Conservation (phyloP, 352 stramenopile genomes). For the Phytophthora pseudosyringae region DNA sequence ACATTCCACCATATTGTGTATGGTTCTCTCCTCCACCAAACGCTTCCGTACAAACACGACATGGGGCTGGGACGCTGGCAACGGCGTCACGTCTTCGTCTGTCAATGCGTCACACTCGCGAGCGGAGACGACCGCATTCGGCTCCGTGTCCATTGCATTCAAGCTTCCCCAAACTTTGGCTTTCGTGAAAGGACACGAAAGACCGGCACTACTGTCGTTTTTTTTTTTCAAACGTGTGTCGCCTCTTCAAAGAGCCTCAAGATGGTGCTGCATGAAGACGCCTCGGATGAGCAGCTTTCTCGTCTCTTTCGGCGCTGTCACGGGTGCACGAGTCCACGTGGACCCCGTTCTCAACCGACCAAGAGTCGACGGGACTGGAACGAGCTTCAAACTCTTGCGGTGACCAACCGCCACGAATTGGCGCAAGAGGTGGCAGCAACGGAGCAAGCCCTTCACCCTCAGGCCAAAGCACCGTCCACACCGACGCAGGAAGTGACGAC, state of each 20-base stretch:
- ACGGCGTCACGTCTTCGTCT: constrained; percentile 41
- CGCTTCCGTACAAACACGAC: constrained; percentile 47
- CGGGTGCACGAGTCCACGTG: not conserved
- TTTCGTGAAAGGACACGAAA: not conserved
- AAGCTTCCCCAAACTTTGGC: not conserved
- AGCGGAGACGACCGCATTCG: constrained; percentile 13
- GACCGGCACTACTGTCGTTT: constrained; percentile 1
- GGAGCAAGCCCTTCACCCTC: constrained; percentile 26
- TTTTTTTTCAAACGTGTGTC: constrained; percentile 11
- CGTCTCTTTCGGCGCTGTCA: constrained; percentile 39
- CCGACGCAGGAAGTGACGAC: not conserved
- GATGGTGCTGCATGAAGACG: constrained; percentile 30
- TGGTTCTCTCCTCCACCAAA: too few relatives aligned
- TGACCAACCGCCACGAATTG: constrained; percentile 37
- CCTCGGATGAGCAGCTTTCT: constrained; percentile 33
- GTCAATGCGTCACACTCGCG: constrained; percentile 34
- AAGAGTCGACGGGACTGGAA: constrained; percentile 13
- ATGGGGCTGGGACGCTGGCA: constrained; percentile 39
- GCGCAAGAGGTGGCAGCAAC: constrained; percentile 30
- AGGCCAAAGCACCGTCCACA: not conserved
- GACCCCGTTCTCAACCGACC: not conserved
- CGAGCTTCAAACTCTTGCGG: constrained; percentile 31
- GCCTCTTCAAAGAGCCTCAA: constrained; percentile 24
- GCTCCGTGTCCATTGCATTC: constrained; percentile 23
- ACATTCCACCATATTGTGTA: too few relatives aligned